Conservation (phyloP, 768 basidiomycete genomes). For the Sistotremastrum niveocremeum region DNA sequence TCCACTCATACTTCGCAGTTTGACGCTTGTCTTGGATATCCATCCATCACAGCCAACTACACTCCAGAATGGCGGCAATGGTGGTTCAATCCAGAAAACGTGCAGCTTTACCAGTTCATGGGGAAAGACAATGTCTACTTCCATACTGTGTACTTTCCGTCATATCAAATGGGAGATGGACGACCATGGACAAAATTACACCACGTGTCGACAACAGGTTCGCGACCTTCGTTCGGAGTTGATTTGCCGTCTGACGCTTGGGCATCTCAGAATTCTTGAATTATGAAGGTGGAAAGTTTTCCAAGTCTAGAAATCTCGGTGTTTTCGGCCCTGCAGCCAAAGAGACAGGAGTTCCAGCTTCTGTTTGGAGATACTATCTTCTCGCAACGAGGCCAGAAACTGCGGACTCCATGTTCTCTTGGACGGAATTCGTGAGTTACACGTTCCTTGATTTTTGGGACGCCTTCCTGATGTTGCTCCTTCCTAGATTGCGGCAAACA, state of each 20-base stretch:
- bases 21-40: constrained; percentile 93
- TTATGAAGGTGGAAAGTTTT: constrained; percentile 98
- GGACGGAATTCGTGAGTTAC: constrained; percentile 74
- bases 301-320: constrained; percentile 91
- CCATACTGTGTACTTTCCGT: constrained; percentile 92
- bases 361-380: constrained; percentile 96
- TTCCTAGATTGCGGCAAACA: constrained; percentile 73
- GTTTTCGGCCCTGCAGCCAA: constrained; percentile 93
- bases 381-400: constrained; percentile 88
- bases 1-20: constrained; percentile 37
- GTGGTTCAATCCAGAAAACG: constrained; percentile 90
- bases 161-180: constrained; percentile 78
- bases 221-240: constrained; percentile 8
- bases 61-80: constrained; percentile 90
- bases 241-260: neutral
- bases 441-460: neutral
- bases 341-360: constrained; percentile 85
- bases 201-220: constrained; percentile 91
- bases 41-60: constrained; percentile 93
- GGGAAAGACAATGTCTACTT: constrained; percentile 99
- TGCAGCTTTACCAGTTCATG: constrained; percentile 96
- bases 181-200: constrained; percentile 88
- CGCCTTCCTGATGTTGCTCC: neutral
- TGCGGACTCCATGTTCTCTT: constrained; percentile 91
- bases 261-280: constrained; percentile 72